Percentiles rank a stretch among this genome's conserved stretches.
phyloP scores from a whole-genome alignment of 768 basidiomycete genomes.

The Boletus pseudo-olivaceus region DNA sequence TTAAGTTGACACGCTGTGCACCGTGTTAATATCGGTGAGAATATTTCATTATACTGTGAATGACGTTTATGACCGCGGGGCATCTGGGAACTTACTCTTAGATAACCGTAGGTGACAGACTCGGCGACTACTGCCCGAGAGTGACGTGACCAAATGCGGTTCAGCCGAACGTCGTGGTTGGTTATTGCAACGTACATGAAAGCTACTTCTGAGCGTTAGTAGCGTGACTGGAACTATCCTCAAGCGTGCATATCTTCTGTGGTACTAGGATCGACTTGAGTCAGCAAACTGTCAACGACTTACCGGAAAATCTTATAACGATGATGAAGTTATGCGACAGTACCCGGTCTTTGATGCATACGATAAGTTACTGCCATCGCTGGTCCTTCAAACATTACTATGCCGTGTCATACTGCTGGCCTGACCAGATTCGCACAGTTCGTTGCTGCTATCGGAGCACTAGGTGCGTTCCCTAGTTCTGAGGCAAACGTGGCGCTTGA shows the following conservation, averaged over 20 bases:
- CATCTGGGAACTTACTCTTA: not conserved
- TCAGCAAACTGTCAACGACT: not conserved
- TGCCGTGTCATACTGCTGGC: too few species aligned
- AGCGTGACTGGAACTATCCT: not conserved
- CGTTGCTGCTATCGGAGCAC: too few species aligned
- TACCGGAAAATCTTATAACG: too few species aligned
- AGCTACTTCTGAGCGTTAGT: not conserved
- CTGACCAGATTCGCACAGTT: too few species aligned
- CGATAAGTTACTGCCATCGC: not conserved
- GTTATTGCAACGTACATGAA: not conserved
- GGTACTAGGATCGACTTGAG: slow-evolving; percentile 5
- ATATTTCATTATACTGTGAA: slow-evolving; percentile 2
- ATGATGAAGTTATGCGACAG: slow-evolving; percentile 3
- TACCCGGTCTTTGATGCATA: slow-evolving; percentile 1
- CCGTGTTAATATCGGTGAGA: not conserved
- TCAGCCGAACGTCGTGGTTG: too few species aligned
- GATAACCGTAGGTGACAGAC: not conserved
- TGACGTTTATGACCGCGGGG: not conserved
- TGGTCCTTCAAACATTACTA: not conserved
- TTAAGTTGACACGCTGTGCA: not conserved
- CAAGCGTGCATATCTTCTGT: slow-evolving; percentile 10
- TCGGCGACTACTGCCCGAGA: not conserved
- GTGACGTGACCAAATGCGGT: not conserved
- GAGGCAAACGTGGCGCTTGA: too few species aligned
- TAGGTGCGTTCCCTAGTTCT: too few species aligned